Evolutionary conservation across 2,329 filamentous ascomycete genomes (phyloP).

Genomic region (Colletotrichum somersetense): DNA sequence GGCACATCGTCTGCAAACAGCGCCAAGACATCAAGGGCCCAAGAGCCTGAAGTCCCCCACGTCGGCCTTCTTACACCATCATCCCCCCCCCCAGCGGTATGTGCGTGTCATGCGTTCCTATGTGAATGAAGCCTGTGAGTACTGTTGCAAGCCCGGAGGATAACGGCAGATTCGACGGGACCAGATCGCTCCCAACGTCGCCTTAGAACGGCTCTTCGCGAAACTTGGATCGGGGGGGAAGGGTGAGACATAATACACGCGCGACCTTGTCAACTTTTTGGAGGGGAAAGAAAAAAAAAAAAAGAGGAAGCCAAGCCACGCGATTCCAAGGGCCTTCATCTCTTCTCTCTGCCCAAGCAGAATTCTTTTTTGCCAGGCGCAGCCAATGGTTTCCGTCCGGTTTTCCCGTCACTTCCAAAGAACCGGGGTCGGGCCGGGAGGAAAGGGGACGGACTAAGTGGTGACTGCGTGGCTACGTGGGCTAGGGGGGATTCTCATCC

Average conservation of each 20-base stretch:
- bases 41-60: background rate
- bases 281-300: too few relatives aligned
- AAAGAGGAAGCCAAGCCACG: background rate
- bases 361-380: background rate
- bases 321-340: background rate
- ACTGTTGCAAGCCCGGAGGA: too few relatives aligned
- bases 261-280: too few relatives aligned
- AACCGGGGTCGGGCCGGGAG: background rate
- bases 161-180: background rate
- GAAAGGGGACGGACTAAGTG: background rate
- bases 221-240: background rate
- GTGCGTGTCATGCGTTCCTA: too few relatives aligned
- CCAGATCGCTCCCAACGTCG: background rate
- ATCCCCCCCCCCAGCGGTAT: too few relatives aligned
- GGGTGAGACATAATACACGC: background rate
- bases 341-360: slow-evolving; percentile 35
- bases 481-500: background rate
- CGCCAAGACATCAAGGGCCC: background rate
- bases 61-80: too few relatives aligned
- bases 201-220: background rate
- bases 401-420: background rate
- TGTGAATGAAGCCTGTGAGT: too few relatives aligned
- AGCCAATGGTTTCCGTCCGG: slow-evolving; percentile 15
- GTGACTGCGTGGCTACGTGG: background rate
- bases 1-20: background rate